Conservation (phyloP, 2,329 filamentous ascomycete genomes). For the Alternaria sp. region DNA sequence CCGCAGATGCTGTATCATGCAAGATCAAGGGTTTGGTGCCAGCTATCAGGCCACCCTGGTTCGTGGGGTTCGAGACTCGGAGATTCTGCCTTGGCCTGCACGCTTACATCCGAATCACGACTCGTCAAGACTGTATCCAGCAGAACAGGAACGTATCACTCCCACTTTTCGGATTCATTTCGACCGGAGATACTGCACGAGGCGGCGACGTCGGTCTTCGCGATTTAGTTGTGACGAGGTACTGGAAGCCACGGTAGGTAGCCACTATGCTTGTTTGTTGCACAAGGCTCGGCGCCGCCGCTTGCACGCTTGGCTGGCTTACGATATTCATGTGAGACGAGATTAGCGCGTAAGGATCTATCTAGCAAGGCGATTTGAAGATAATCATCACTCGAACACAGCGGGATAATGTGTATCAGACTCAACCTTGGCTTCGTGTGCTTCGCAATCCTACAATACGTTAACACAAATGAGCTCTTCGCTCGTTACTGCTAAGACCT, state of each 20-base stretch:
- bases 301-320: not conserved
- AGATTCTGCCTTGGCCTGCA: not conserved
- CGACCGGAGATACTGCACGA: not conserved
- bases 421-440: not conserved
- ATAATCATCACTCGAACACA: not conserved
- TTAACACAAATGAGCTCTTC: too few relatives aligned
- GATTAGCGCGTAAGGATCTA: not conserved
- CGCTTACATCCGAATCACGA: not conserved
- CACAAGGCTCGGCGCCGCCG: not conserved
- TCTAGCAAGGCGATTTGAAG: not conserved
- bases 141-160: not conserved
- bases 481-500: too few relatives aligned
- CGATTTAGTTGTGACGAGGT: not conserved
- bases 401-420: not conserved
- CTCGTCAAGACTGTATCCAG: not conserved
- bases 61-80: not conserved
- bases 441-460: too few relatives aligned
- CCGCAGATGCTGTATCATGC: not conserved
- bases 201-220: not conserved
- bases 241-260: not conserved
- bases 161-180: not conserved
- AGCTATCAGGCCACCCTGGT: not conserved
- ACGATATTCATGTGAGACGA: not conserved
- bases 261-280: not conserved
- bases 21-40: not conserved